phyloP scores from a whole-genome alignment of 2,329 filamentous ascomycete species.

The Amesomyces nigricolor region DNA sequence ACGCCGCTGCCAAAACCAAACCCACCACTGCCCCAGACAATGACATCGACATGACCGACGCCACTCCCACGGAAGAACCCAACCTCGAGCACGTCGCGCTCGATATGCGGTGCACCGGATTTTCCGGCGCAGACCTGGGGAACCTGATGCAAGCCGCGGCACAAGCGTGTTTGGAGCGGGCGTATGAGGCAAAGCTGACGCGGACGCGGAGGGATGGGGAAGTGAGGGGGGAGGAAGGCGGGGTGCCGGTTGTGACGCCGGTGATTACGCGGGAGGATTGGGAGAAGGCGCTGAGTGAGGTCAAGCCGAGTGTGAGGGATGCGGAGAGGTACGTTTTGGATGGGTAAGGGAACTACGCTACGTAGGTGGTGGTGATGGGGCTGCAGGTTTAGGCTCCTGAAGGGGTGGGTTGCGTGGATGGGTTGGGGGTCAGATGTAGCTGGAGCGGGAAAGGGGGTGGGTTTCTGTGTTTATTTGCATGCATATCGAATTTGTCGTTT shows the following conservation, averaged over 20 bases:
- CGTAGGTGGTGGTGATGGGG: background rate
- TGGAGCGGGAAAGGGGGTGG: no score
- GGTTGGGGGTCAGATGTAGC: no score
- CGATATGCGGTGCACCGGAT: slow-evolving; percentile 64
- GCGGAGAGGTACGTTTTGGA: slow-evolving; percentile 34
- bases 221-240: slow-evolving; percentile 4
- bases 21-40: slow-evolving; percentile 8
- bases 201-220: slow-evolving; percentile 4
- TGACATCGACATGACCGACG: slow-evolving; percentile 22
- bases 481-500: no score
- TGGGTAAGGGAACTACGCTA: background rate
- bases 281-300: slow-evolving; percentile 46
- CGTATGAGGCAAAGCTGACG: slow-evolving; percentile 18
- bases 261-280: slow-evolving; percentile 42
- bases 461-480: no score
- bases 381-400: no score
- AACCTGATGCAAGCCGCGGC: slow-evolving; percentile 43
- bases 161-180: slow-evolving; percentile 34
- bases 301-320: slow-evolving; percentile 46
- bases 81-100: slow-evolving; percentile 60
- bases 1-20: background rate
- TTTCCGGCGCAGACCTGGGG: slow-evolving; percentile 63
- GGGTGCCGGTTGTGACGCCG: slow-evolving; percentile 27
- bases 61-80: slow-evolving; percentile 36
- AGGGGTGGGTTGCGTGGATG: no score